Percentiles rank a stretch among this genome's conserved stretches.
Conservation (phyloP, 176 grass and related monocot species). For the Thinopyrum elongatum region DNA sequence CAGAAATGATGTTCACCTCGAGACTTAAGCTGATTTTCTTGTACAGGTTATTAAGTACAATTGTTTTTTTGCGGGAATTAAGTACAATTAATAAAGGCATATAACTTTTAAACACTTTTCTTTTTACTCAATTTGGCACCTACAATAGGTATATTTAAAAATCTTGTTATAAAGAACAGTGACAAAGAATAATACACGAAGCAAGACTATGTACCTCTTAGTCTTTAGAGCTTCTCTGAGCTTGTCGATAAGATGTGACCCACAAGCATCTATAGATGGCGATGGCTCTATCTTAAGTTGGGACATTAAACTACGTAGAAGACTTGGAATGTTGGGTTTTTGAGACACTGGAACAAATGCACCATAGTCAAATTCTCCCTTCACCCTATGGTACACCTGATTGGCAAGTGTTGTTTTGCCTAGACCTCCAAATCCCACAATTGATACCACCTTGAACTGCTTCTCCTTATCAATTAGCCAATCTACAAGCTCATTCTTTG, state of each 20-base stretch:
- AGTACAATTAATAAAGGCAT: too few relatives aligned
- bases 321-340: not conserved
- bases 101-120: too few relatives aligned
- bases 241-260: not conserved
- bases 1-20: too few relatives aligned
- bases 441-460: not conserved
- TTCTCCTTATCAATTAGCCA: not conserved
- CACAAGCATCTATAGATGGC: not conserved
- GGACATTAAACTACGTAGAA: not conserved
- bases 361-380: not conserved
- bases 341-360: not conserved
- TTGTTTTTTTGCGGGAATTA: too few relatives aligned
- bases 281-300: not conserved
- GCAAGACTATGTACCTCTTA: not conserved
- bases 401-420: not conserved
- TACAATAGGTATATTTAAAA: too few relatives aligned
- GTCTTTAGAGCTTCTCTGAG: not conserved
- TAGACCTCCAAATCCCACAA: not conserved
- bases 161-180: too few relatives aligned
- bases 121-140: too few relatives aligned
- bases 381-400: not conserved
- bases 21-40: too few relatives aligned
- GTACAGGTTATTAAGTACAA: too few relatives aligned
- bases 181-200: not conserved
- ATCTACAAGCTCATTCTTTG: not conserved